Base-by-base conservation (phyloP, 139 green algal species). In the Marvania coccoides region DNA sequence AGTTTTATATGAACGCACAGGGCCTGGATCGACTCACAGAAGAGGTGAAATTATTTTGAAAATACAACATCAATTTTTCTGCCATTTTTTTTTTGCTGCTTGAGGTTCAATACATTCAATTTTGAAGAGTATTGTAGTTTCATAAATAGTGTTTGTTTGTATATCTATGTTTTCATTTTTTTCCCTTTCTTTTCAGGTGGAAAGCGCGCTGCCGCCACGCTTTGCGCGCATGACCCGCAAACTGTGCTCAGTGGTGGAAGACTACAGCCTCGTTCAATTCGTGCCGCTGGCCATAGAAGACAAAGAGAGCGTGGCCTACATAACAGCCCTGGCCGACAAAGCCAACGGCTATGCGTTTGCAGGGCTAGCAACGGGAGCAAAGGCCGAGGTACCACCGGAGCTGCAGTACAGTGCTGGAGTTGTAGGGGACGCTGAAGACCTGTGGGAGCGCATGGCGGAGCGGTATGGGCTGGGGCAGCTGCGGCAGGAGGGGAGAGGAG, bases 1-100 rank as follows among this genome's bases (percentile, higher is more conserved):
- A 96, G 23, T 98, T 86, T 61, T 98, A 95, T 77, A 88, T 88
- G 2, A 78, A 81, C 65, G 74, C 95, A 10, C 84, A 95, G 63
- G 89, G 95, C 67, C 80, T 98, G 39, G 70, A 62, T 0, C 85
- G 90, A 70, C 72, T 97, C 31, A 79, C 81, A 30, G 61, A 85
- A 6, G 54, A n/a, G n/a, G n/a, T n/a, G n/a, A n/a, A n/a, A n/a
- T n/a, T n/a, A n/a, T n/a, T n/a, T n/a, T n/a, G n/a, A n/a, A n/a
- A n/a, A n/a, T n/a, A n/a, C n/a, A n/a, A n/a, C n/a, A n/a, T n/a
- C n/a, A n/a, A n/a, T n/a, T n/a, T n/a, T n/a, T n/a, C n/a, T n/a
- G n/a, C n/a, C n/a, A n/a, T n/a, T n/a, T n/a, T n/a, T n/a, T n/a
- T n/a, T n/a, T n/a, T n/a, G n/a, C n/a, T n/a, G n/a, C n/a, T n/a